Evolutionary conservation across 225 moss, liverwort and hornwort genomes (phyloP).

Genomic region (Sphagnum contortum): DNA sequence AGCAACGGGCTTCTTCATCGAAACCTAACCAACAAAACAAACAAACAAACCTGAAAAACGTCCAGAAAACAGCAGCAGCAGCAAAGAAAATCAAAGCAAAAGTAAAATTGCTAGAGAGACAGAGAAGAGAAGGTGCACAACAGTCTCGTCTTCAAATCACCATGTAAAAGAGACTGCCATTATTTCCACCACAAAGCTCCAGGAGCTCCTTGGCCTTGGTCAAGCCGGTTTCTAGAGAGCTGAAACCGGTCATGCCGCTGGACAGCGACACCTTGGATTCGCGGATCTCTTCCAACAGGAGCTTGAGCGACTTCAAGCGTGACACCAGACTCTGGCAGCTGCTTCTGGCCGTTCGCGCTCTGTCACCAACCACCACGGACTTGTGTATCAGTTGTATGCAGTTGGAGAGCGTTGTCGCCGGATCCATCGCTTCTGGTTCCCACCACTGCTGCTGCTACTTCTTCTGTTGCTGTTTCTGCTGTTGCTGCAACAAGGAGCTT

Average conservation of each 20-base stretch:
- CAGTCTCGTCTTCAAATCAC: conserved; percentile 14
- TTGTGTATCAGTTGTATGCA: conserved; percentile 26
- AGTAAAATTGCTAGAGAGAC: too few species aligned
- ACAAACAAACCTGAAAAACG: conserved; percentile 4
- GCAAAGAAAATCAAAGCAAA: neutral
- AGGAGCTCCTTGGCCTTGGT: conserved; percentile 34
- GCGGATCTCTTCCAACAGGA: conserved; percentile 53
- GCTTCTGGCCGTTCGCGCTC: conserved; percentile 26
- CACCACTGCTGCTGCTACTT: neutral
- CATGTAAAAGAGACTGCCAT: conserved; percentile 51
- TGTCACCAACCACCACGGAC: conserved; percentile 29
- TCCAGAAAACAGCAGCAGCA: neutral
- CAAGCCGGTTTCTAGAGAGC: conserved; percentile 31
- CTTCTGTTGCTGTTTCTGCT: too few species aligned
- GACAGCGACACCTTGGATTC: conserved; percentile 28
- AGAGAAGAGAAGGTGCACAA: too few species aligned
- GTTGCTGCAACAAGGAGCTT: too few species aligned
- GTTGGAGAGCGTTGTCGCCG: conserved; percentile 19
- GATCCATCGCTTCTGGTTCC: conserved; percentile 12
- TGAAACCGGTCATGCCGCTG: conserved; percentile 19
- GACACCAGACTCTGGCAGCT: conserved; percentile 44
- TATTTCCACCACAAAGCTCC: conserved; percentile 34
- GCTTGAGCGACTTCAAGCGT: conserved; percentile 44
- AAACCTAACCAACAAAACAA: conserved; percentile 2
- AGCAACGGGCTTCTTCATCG: conserved; percentile 6